Evolutionary conservation across 805 yeast genomes (phyloP).

Genomic region (Sugiyamaella smithiae): DNA sequence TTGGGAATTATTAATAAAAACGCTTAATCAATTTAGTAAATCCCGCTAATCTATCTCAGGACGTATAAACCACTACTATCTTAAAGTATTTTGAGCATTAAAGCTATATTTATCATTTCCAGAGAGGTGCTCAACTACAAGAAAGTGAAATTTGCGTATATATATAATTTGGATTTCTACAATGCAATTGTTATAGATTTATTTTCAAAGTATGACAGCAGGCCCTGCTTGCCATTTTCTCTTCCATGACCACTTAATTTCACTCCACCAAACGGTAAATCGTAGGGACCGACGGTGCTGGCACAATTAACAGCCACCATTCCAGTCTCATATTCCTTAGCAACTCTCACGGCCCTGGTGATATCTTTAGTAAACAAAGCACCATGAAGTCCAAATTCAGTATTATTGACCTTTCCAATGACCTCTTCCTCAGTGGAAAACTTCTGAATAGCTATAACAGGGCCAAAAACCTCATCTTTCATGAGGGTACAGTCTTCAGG

Average conservation of each 20-base stretch:
- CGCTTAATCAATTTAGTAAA: too few species aligned
- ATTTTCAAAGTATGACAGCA: constrained; percentile 8
- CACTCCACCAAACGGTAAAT: constrained; percentile 60
- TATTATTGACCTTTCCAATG: constrained; percentile 56
- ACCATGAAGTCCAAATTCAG: constrained; percentile 73
- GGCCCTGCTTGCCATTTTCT: constrained; percentile 37
- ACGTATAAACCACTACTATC: too few species aligned
- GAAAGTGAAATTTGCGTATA: too few species aligned
- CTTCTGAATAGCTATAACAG: constrained; percentile 66
- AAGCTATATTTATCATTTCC: too few species aligned
- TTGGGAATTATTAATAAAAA: too few species aligned
- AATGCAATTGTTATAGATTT: constrained; percentile 11
- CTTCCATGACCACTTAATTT: constrained; percentile 69
- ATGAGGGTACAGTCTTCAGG: constrained; percentile 54
- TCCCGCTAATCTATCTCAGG: too few species aligned
- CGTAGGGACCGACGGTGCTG: constrained; percentile 16
- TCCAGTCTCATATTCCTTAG: constrained; percentile 68
- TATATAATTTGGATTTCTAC: too few species aligned
- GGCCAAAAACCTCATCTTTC: constrained; percentile 77
- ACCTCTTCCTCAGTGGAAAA: constrained; percentile 66
- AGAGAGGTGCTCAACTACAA: too few species aligned
- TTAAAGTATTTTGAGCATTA: too few species aligned
- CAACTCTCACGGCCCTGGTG: constrained; percentile 52
- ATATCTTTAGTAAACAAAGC: constrained; percentile 63
- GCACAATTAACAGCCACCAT: constrained; percentile 69